Conservation (phyloP, 2,329 filamentous ascomycete genomes). For the Trichoderma simmonsii region DNA sequence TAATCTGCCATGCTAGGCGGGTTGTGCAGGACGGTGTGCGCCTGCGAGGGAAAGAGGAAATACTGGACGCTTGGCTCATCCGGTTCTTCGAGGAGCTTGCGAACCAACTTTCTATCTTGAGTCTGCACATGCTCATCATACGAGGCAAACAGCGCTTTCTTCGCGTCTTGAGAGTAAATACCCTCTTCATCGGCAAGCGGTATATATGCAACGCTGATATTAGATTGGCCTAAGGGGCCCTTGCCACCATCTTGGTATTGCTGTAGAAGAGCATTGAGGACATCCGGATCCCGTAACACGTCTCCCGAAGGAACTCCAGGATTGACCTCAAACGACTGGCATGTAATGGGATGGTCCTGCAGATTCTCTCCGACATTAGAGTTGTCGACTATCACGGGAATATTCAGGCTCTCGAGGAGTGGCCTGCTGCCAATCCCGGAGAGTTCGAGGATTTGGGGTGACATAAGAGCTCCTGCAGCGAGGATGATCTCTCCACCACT, state of each 20-base stretch:
- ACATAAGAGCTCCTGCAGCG: conserved; percentile 22
- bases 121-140: conserved; percentile 1
- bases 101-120: background rate
- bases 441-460: conserved; percentile 31
- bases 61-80: conserved; percentile 34
- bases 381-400: conserved; percentile 35
- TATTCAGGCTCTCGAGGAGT: conserved; percentile 32
- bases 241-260: conserved; percentile 34
- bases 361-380: conserved; percentile 41
- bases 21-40: conserved; percentile 27
- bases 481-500: conserved; percentile 35
- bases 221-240: conserved; percentile 29
- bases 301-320: conserved; percentile 30
- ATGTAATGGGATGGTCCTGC: conserved; percentile 35
- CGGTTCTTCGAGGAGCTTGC: conserved; percentile 26
- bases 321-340: conserved; percentile 34
- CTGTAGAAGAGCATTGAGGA: conserved; percentile 29
- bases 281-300: conserved; percentile 31
- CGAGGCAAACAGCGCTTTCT: background rate
- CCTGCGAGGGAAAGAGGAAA: conserved; percentile 32
- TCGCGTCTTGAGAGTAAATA: background rate
- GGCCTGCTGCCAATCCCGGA: conserved; percentile 33
- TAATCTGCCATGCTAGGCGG: conserved; percentile 23
- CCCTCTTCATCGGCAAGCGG: conserved; percentile 4
- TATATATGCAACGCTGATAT: conserved; percentile 12